Evolutionary conservation across 768 basidiomycete species (phyloP).

Genomic region (Russula abietina): DNA sequence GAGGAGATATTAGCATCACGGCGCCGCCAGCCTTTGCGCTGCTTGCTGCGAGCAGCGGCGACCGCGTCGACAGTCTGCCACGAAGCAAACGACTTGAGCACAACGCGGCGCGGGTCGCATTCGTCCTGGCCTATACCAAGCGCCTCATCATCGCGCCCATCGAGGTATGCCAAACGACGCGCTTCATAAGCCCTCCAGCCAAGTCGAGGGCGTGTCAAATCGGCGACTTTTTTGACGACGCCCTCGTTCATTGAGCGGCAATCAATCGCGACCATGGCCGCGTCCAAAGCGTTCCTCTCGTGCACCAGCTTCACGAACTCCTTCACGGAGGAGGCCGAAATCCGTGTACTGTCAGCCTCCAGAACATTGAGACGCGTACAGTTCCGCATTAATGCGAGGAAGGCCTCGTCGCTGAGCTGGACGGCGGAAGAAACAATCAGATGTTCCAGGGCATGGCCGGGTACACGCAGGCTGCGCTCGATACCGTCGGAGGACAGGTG

Average conservation of each 20-base stretch:
- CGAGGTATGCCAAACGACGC: slow-evolving; percentile 61
- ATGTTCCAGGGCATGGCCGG: slow-evolving; percentile 65
- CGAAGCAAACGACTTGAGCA: slow-evolving; percentile 78
- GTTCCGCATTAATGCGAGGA: slow-evolving; percentile 55
- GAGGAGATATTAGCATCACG: slow-evolving; percentile 39
- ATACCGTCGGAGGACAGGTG: slow-evolving; percentile 21
- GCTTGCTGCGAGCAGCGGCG: slow-evolving; percentile 56
- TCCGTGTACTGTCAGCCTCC: slow-evolving; percentile 76
- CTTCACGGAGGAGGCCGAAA: slow-evolving; percentile 52
- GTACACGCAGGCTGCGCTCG: slow-evolving; percentile 18
- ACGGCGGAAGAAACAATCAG: slow-evolving; percentile 62
- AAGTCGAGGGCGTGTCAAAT: slow-evolving; percentile 55
- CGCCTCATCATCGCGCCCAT: slow-evolving; percentile 62
- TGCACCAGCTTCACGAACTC: slow-evolving; percentile 59
- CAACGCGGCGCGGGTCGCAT: slow-evolving; percentile 65
- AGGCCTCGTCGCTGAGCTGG: slow-evolving; percentile 57
- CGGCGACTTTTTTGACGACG: slow-evolving; percentile 54
- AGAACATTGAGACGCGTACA: slow-evolving; percentile 60
- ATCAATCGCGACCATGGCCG: slow-evolving; percentile 65
- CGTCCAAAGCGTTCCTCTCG: slow-evolving; percentile 43
- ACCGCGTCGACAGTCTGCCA: slow-evolving; percentile 86
- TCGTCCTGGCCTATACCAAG: slow-evolving; percentile 72
- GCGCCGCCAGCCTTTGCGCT: slow-evolving; percentile 44
- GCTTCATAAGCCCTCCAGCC: slow-evolving; percentile 76
- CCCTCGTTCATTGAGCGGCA: slow-evolving; percentile 65